These are phyloP conservation scores for Cyclotella choctawhatcheeana DNA, from an alignment of 108 stramenopile species.

Conservation along the genomic window DNA sequence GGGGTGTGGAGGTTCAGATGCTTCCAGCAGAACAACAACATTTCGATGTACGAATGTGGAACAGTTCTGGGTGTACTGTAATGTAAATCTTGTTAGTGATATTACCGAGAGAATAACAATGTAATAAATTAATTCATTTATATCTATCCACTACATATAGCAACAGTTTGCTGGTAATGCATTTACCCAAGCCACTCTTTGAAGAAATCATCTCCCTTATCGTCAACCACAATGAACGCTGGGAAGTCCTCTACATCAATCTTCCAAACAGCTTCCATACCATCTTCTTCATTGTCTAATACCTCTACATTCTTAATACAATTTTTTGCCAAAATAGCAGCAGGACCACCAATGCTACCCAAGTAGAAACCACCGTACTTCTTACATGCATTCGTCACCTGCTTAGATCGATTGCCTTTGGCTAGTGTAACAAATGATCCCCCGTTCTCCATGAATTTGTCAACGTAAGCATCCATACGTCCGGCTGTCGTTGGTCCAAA, in stretches of 20 bases:
- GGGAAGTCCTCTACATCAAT: slow-evolving; percentile 97
- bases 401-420: slow-evolving; percentile 93
- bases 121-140: neutral
- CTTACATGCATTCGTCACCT: slow-evolving; percentile 95
- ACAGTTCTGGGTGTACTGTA: slow-evolving; percentile 28
- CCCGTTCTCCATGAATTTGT: slow-evolving; percentile 91
- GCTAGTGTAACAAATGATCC: slow-evolving; percentile 93
- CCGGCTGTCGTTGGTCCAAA: slow-evolving; percentile 98
- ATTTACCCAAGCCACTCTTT: slow-evolving; percentile 90
- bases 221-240: slow-evolving; percentile 97
- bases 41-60: slow-evolving; percentile 26
- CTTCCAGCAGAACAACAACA: slow-evolving; percentile 48
- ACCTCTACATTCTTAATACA: slow-evolving; percentile 96
- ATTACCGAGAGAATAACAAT: no score
- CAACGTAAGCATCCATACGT: slow-evolving; percentile 97
- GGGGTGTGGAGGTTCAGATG: slow-evolving; percentile 69
- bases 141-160: neutral
- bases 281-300: slow-evolving; percentile 96
- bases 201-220: slow-evolving; percentile 97
- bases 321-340: slow-evolving; percentile 96
- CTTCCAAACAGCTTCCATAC: slow-evolving; percentile 99
- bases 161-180: no score
- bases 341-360: slow-evolving; percentile 96
- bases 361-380: slow-evolving; percentile 96
- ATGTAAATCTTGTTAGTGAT: slow-evolving; percentile 27